Evolutionary conservation across 2,329 filamentous ascomycete species (phyloP).

Genomic region (Alternaria viburni): DNA sequence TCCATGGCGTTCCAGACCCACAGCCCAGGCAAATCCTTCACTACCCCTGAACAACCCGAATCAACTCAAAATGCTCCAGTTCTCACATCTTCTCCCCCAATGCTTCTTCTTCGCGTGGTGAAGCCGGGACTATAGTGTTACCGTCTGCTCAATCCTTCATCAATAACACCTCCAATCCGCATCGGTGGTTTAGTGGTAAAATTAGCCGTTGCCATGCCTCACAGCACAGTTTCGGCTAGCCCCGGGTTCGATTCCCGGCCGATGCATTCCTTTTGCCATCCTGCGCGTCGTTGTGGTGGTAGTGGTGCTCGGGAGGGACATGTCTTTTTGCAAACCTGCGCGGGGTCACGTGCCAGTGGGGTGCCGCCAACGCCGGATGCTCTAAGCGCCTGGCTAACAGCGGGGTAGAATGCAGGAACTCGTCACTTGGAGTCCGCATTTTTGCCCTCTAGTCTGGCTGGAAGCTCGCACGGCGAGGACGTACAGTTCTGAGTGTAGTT

Average conservation of each 20-base stretch:
- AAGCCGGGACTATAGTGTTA: not conserved
- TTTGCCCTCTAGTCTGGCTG: not conserved
- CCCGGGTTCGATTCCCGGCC: slow-evolving; percentile 37
- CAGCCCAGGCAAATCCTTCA: not conserved
- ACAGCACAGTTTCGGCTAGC: slow-evolving; percentile 26
- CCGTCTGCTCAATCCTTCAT: not conserved
- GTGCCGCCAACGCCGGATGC: not conserved
- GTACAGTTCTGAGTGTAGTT: not conserved
- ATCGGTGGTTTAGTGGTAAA: slow-evolving; percentile 34
- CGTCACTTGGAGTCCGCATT: not conserved
- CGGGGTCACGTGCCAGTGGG: not conserved
- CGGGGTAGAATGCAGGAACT: slow-evolving; percentile 1
- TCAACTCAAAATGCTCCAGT: not conserved
- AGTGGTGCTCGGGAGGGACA: not conserved
- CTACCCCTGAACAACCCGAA: not conserved
- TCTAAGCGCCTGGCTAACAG: not conserved
- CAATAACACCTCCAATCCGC: not conserved
- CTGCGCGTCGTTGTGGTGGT: not conserved
- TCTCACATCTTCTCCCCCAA: not conserved
- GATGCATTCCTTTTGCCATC: slow-evolving; percentile 20
- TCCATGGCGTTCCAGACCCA: not conserved
- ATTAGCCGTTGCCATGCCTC: slow-evolving; percentile 33
- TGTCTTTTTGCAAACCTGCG: not conserved
- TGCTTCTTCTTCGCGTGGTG: not conserved
- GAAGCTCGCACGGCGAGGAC: not conserved